Conservation (phyloP, 192 early-diverging fungal genomes). For the Diversispora eburnea region DNA sequence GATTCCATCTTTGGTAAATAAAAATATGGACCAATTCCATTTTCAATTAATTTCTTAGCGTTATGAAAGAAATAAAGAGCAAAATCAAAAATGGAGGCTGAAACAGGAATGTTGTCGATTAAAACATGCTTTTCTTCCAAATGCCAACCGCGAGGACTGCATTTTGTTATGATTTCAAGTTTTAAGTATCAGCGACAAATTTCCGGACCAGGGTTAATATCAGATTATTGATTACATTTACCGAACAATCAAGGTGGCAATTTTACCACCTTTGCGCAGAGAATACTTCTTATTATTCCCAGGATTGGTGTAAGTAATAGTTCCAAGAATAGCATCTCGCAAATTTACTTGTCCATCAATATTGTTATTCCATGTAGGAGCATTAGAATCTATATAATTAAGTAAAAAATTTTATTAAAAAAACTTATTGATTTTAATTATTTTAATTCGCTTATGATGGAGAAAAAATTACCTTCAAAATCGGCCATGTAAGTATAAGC, state of each 20-base stretch:
- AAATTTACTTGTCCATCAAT: conserved; percentile 89
- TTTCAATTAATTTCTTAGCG: conserved; percentile 73
- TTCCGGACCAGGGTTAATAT: no score
- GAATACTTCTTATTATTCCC: conserved; percentile 92
- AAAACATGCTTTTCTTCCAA: conserved; percentile 95
- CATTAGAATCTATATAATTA: conserved; percentile 77
- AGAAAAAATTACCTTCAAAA: conserved; percentile 63
- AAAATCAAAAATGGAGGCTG: conserved; percentile 98
- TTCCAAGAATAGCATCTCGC: conserved; percentile 86
- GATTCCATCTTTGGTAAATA: conserved; percentile 99
- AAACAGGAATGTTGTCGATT: conserved; percentile 86
- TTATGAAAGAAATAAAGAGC: conserved; percentile 99
- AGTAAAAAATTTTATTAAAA: background rate
- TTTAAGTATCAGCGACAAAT: background rate
- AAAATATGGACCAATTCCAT: conserved; percentile 95
- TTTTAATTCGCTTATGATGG: background rate
- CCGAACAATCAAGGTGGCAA: conserved; percentile 89
- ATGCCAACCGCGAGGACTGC: conserved; percentile 96
- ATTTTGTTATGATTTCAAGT: background rate
- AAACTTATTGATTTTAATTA: background rate
- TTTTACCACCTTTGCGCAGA: conserved; percentile 82
- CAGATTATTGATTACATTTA: conserved; percentile 30
- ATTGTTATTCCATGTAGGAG: conserved; percentile 95
- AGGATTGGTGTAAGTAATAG: conserved; percentile 77
- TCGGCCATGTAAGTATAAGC: conserved; percentile 97